Base-by-base conservation (phyloP, 2,329 filamentous ascomycete genomes). In the Colletotrichum sp. region DNA sequence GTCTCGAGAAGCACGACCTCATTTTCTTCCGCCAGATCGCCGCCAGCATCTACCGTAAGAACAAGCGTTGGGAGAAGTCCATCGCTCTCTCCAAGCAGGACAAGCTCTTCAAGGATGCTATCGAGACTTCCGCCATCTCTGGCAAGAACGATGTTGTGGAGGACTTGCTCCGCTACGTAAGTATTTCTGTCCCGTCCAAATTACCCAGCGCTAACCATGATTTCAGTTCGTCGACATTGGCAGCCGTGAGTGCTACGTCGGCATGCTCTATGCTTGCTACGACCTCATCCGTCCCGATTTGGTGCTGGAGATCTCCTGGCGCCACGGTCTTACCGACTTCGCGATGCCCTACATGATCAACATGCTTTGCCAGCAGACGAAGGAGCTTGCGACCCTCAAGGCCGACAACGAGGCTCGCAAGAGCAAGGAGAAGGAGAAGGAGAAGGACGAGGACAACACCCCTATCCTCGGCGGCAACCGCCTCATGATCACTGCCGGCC, bases 321-420 rank as follows among this genome's bases (percentile, higher is more conserved):
- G 97, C 81, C 91, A 98, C 84, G 95, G 96, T 76, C 93, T 99
- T 52, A 93, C 93, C 81, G 97, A 99, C 88, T 99, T 98, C 88
- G 98, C 96, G 64, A 99, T 99, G 98, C 97, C 97, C 22, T 99
- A 98, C 90, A 98, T 99, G 95, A 99, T 99, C 91, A 99, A 99
- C 89, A 94, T 98, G 89, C 90, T 99, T 78, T 92, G 93, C 80
- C 96, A 98, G 86, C 96, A 99, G 87, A 96, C 95, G 52, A 93
- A 94, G 79, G 94, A 98, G 72, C 94, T 99, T 80, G 92, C 96
- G 75, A 85, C 90, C 75, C 91, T 99, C 77, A 98, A 98, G 90
- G 95, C 95, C 77, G 98, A 99, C 86, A 99, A 99, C 83, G 98
- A 99, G 86, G 95, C 96, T 83, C 94, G 96, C 82, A 98, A 98